A percentile compares a stretch with the other conserved stretches of the same genome.
Evolutionary conservation across 176 grass and related monocot genomes (phyloP).

Genomic region (Thinopyrum elongatum): DNA sequence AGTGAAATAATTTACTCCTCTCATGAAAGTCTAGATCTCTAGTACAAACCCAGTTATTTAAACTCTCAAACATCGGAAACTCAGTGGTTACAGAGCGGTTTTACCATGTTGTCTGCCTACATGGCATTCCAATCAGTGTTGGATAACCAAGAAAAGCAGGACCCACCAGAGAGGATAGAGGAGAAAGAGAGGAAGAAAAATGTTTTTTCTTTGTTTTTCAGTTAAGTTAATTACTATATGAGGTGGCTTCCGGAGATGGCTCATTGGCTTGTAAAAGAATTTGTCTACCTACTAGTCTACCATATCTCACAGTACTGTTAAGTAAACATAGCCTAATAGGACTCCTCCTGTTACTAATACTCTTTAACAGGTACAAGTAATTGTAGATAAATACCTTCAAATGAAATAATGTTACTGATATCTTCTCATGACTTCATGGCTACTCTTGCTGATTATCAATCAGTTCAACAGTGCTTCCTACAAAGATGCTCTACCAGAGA

Average conservation of each 20-base stretch:
- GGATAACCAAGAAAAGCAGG: background rate
- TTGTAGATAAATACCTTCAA: conserved; percentile 14
- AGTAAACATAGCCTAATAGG: too few relatives aligned
- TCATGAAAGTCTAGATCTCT: background rate
- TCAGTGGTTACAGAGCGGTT: background rate
- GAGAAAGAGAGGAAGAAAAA: background rate
- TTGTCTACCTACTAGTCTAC: background rate
- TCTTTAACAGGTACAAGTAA: too few relatives aligned
- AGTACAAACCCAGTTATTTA: background rate
- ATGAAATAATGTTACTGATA: conserved; percentile 22
- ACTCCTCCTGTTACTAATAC: too few relatives aligned
- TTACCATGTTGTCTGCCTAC: background rate
- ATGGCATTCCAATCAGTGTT: background rate
- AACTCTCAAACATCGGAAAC: background rate
- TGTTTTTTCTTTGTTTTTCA: background rate
- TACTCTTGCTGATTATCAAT: conserved; percentile 33
- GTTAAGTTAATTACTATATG: background rate
- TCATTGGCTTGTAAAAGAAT: conserved; percentile 2
- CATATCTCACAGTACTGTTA: background rate
- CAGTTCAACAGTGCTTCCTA: conserved; percentile 78
- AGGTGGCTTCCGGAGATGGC: background rate
- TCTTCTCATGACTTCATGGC: conserved; percentile 36
- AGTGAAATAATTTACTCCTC: background rate
- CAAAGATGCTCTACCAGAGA: conserved; percentile 85
- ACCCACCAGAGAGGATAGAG: background rate